A percentile compares a stretch with the other conserved stretches of the same genome.
These are phyloP conservation scores for Aspergillus mulundensis DNA, from an alignment of 495 filamentous ascomycete genomes.

Conservation along the genomic window DNA sequence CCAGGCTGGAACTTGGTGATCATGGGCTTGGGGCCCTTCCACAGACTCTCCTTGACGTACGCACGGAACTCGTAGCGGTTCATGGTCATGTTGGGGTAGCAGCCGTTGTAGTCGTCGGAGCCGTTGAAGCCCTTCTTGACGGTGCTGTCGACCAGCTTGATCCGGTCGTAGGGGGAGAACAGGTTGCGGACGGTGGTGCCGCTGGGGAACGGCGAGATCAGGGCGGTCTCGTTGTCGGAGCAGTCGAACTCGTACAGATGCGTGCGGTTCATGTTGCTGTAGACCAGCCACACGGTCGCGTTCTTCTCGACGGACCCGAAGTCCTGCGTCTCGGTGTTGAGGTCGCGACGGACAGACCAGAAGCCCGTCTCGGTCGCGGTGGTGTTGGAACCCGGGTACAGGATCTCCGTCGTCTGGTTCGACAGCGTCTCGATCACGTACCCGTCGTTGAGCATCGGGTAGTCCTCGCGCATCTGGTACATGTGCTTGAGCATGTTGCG, in stretches of 20 bases:
- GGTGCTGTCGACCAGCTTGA: conserved; percentile 34
- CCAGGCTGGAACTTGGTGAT: conserved; percentile 60
- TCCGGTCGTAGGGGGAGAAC: conserved; percentile 58
- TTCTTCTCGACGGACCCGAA: conserved; percentile 43
- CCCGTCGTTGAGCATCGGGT: conserved; percentile 61
- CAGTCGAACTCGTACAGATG: conserved; percentile 59
- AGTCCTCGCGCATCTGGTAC: conserved; percentile 56
- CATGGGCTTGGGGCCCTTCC: conserved; percentile 50
- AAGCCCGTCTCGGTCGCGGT: conserved; percentile 60
- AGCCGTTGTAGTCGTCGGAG: conserved; percentile 49
- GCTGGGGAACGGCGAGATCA: conserved; percentile 54
- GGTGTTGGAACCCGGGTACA: conserved; percentile 48
- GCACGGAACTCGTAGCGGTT: conserved; percentile 57
- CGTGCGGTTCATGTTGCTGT: conserved; percentile 54
- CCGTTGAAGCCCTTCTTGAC: conserved; percentile 31
- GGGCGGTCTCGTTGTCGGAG: conserved; percentile 35
- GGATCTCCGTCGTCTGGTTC: conserved; percentile 49
- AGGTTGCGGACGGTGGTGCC: conserved; percentile 59
- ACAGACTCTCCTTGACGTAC: conserved; percentile 53
- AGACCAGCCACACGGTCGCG: conserved; percentile 61
- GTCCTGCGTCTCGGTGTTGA: conserved; percentile 48
- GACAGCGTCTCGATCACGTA: conserved; percentile 53
- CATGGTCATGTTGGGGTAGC: conserved; percentile 49
- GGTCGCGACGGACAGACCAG: conserved; percentile 59
- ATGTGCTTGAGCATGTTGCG: conserved; percentile 64